These are phyloP conservation scores for Diaporthe citrichinensis DNA, from an alignment of 2,329 filamentous ascomycete genomes.

Conservation along the genomic window DNA sequence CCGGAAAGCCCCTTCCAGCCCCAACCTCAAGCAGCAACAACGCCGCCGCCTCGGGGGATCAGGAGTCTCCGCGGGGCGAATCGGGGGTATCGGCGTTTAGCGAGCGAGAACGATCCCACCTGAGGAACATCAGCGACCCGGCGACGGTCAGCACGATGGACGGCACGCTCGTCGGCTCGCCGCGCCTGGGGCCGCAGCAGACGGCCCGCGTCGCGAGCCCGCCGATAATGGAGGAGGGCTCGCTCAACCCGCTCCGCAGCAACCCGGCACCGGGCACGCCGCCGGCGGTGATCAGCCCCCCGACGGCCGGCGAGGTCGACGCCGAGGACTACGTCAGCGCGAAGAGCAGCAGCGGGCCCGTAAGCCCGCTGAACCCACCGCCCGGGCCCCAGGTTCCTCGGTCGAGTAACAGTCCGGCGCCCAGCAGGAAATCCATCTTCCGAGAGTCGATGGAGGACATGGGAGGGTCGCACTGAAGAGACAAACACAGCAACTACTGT, in stretches of 20 bases:
- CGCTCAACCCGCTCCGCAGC: slow-evolving; percentile 9
- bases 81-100: slow-evolving; percentile 60
- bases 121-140: slow-evolving; percentile 58
- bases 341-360: slow-evolving; percentile 37
- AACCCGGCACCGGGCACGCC: slow-evolving; percentile 36
- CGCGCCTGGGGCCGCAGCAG: slow-evolving; percentile 20
- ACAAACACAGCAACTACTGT: neutral
- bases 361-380: slow-evolving; percentile 39
- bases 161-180: slow-evolving; percentile 34
- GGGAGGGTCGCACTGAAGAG: slow-evolving; percentile 41
- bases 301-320: slow-evolving; percentile 44
- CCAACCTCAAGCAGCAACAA: slow-evolving; percentile 35
- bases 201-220: slow-evolving; percentile 25
- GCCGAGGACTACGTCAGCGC: slow-evolving; percentile 48
- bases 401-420: slow-evolving; percentile 24
- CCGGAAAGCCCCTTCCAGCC: slow-evolving; percentile 41
- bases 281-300: slow-evolving; percentile 48
- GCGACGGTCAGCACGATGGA: slow-evolving; percentile 55
- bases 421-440: slow-evolving; percentile 57
- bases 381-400: slow-evolving; percentile 37
- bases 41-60: slow-evolving; percentile 35
- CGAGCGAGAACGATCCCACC: slow-evolving; percentile 56
- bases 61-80: slow-evolving; percentile 45
- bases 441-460: slow-evolving; percentile 59
- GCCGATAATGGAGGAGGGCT: slow-evolving; percentile 35